A percentile compares a stretch with the other conserved stretches of the same genome.
phyloP scores from a whole-genome alignment of 495 filamentous ascomycete genomes.

The Hypomontagnella submonticulosa region DNA sequence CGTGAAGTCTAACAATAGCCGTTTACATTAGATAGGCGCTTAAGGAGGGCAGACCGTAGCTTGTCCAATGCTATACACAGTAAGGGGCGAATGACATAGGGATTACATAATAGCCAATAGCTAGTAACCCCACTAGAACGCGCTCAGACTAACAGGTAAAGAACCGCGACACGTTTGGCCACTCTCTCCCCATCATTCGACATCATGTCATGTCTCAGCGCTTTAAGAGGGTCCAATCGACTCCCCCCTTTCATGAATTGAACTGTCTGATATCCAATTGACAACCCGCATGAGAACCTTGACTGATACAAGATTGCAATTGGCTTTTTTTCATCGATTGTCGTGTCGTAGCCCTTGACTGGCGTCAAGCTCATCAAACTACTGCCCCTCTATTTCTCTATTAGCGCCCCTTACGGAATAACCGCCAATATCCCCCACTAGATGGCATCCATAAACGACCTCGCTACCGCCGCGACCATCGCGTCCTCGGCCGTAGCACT shows the following conservation, averaged over 20 bases:
- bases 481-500: constrained; percentile 51
- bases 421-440: background rate
- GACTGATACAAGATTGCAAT: constrained; percentile 16
- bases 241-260: constrained; percentile 7
- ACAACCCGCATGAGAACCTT: constrained; percentile 12
- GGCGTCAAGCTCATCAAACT: background rate
- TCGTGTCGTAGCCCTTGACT: background rate
- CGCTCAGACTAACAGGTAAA: constrained; percentile 3
- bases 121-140: constrained; percentile 13
- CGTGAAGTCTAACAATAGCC: constrained; percentile 26
- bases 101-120: constrained; percentile 19
- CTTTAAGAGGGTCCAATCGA: constrained; percentile 5
- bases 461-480: constrained; percentile 54
- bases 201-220: constrained; percentile 35
- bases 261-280: constrained; percentile 33
- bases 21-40: constrained; percentile 17
- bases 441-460: constrained; percentile 59
- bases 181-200: constrained; percentile 34
- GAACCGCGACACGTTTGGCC: constrained; percentile 25
- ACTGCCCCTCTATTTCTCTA: background rate
- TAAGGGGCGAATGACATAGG: constrained; percentile 12
- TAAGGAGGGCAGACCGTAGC: constrained; percentile 1
- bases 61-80: constrained; percentile 1
- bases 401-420: background rate
- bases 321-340: constrained; percentile 9